phyloP scores from a whole-genome alignment of 2,329 filamentous ascomycete species.

The Curvularia sp. region DNA sequence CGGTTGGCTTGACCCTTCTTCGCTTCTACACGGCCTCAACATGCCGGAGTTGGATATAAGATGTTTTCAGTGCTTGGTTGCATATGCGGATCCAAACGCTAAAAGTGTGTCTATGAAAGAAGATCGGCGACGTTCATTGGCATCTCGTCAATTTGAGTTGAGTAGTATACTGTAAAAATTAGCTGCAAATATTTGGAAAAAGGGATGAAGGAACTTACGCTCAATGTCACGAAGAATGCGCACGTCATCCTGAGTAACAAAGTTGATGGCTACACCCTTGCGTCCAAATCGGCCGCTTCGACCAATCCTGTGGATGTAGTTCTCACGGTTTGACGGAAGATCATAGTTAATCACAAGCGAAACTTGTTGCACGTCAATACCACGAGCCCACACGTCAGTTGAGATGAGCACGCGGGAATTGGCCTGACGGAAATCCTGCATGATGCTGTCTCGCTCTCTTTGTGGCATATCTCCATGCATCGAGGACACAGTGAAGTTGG shows the following conservation, averaged over 20 bases:
- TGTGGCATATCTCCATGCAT: slow-evolving; percentile 99
- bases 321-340: slow-evolving; percentile 96
- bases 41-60: background rate
- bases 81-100: background rate
- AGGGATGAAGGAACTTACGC: slow-evolving; percentile 60
- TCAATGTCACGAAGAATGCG: slow-evolving; percentile 97
- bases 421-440: slow-evolving; percentile 98
- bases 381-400: slow-evolving; percentile 96
- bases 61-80: background rate
- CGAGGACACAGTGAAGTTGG: slow-evolving; percentile 96
- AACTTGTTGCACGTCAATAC: slow-evolving; percentile 98
- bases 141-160: slow-evolving; percentile 98
- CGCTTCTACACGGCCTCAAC: background rate
- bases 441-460: slow-evolving; percentile 97
- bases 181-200: slow-evolving; percentile 32
- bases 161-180: slow-evolving; percentile 77
- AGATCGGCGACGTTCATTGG: slow-evolving; percentile 78
- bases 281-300: slow-evolving; percentile 93
- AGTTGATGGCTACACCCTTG: slow-evolving; percentile 99
- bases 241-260: slow-evolving; percentile 97
- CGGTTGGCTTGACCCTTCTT: slow-evolving; percentile 19
- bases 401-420: slow-evolving; percentile 96
- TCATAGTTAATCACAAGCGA: slow-evolving; percentile 99
- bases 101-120: slow-evolving; percentile 31
- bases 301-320: slow-evolving; percentile 99